Evolutionary conservation across 495 filamentous ascomycete species (phyloP).

Genomic region (Neurospora sp.): DNA sequence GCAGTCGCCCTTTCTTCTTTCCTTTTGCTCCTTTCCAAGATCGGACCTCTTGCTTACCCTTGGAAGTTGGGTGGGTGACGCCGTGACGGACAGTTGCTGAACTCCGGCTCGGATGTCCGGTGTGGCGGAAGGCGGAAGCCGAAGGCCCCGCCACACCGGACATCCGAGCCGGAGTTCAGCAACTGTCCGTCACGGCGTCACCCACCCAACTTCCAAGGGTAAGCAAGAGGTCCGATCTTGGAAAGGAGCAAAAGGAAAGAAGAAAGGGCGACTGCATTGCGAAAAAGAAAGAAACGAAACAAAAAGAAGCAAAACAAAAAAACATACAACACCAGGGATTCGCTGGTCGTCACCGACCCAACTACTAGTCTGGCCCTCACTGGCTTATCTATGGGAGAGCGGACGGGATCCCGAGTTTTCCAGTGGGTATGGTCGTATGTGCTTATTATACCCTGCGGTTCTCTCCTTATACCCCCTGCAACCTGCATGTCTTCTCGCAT

Average conservation of each 20-base stretch:
- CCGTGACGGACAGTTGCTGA: too few species aligned
- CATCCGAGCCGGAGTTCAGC: background rate
- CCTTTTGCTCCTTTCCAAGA: too few species aligned
- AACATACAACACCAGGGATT: constrained; percentile 20
- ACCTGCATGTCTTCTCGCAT: background rate
- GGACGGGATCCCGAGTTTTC: constrained; percentile 42
- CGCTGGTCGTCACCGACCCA: constrained; percentile 36
- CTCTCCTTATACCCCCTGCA: background rate
- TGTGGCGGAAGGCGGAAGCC: too few species aligned
- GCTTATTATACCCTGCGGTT: background rate
- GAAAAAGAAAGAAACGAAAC: background rate
- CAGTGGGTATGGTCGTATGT: background rate
- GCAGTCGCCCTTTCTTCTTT: too few species aligned
- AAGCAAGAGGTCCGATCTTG: background rate
- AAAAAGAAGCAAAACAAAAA: background rate
- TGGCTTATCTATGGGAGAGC: constrained; percentile 39
- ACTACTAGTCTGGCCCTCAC: constrained; percentile 29
- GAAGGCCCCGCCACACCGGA: background rate
- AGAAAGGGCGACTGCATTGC: background rate
- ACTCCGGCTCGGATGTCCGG: too few species aligned
- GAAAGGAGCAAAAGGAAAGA: background rate
- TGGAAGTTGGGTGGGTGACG: too few species aligned
- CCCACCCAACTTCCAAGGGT: background rate
- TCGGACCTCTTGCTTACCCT: too few species aligned
- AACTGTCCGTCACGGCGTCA: background rate